Conservation (phyloP, 73 alveolate genomes). For the Stentor roeselii region DNA sequence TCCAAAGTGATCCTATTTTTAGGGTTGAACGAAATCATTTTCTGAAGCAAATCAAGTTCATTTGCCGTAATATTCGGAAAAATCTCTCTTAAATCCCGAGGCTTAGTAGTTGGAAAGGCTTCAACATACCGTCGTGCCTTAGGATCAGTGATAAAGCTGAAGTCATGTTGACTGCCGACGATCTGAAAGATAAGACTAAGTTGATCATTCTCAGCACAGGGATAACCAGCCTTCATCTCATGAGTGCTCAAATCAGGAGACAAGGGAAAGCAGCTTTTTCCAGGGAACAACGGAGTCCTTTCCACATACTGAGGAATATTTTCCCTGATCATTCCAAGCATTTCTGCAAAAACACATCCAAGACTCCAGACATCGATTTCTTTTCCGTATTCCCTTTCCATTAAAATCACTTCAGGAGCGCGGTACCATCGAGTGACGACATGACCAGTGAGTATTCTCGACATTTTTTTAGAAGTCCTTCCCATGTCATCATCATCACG, state of each 20-base stretch:
- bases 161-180: constrained; percentile 73
- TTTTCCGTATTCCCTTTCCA: constrained; percentile 93
- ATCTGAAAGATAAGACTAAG: constrained; percentile 84
- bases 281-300: constrained; percentile 96
- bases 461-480: constrained; percentile 21
- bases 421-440: constrained; percentile 98
- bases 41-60: constrained; percentile 65
- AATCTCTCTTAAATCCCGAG: constrained; percentile 51
- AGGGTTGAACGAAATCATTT: constrained; percentile 73
- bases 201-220: constrained; percentile 81
- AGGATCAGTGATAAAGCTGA: constrained; percentile 75
- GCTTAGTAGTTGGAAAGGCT: constrained; percentile 57
- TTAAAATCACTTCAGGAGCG: constrained; percentile 95
- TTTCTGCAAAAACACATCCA: constrained; percentile 95
- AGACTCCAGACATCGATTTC: constrained; percentile 97
- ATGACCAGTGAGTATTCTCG: constrained; percentile 89
- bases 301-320: constrained; percentile 85
- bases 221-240: constrained; percentile 77
- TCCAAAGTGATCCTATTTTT: constrained; percentile 78
- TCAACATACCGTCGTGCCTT: constrained; percentile 82
- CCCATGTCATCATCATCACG: neutral
- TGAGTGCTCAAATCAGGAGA: constrained; percentile 84
- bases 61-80: constrained; percentile 74
- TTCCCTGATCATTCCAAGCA: constrained; percentile 93
- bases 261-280: constrained; percentile 92